These are phyloP conservation scores for Paspalum vaginatum DNA, from an alignment of 176 grass and related monocot species.

Conservation along the genomic window DNA sequence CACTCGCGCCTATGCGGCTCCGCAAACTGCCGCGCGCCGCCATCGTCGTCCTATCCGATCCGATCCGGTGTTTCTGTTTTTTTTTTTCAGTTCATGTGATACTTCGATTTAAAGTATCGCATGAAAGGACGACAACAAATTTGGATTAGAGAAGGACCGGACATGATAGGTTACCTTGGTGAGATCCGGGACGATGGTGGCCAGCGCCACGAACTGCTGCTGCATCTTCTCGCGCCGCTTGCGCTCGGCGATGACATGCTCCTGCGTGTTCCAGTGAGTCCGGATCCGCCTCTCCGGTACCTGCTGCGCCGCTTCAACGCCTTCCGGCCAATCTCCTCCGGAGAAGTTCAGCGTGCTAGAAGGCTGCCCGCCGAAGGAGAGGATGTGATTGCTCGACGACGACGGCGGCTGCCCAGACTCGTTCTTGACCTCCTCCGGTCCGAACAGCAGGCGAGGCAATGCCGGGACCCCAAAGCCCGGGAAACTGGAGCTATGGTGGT, in stretches of 20 bases:
- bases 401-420: slow-evolving; percentile 26
- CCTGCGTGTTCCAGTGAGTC: slow-evolving; percentile 47
- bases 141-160: neutral
- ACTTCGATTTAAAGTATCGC: neutral
- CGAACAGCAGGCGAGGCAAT: slow-evolving; percentile 33
- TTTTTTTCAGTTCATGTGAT: too few species aligned
- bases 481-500: slow-evolving; percentile 21
- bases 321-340: slow-evolving; percentile 40
- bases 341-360: slow-evolving; percentile 44
- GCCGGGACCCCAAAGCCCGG: slow-evolving; percentile 2
- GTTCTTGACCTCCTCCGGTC: neutral
- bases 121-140: neutral
- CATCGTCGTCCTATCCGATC: neutral
- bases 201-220: slow-evolving; percentile 66
- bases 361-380: slow-evolving; percentile 48
- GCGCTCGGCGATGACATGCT: slow-evolving; percentile 72
- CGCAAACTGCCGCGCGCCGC: neutral
- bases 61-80: neutral
- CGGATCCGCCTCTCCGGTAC: slow-evolving; percentile 50
- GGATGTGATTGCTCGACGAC: slow-evolving; percentile 23
- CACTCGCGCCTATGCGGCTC: neutral
- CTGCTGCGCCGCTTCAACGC: slow-evolving; percentile 22
- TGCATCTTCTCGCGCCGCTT: slow-evolving; percentile 68
- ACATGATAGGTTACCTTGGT: slow-evolving; percentile 50
- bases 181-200: slow-evolving; percentile 64